Conservation (phyloP, 1,284 basidiomycete species). For the Sparassis latifolia region DNA sequence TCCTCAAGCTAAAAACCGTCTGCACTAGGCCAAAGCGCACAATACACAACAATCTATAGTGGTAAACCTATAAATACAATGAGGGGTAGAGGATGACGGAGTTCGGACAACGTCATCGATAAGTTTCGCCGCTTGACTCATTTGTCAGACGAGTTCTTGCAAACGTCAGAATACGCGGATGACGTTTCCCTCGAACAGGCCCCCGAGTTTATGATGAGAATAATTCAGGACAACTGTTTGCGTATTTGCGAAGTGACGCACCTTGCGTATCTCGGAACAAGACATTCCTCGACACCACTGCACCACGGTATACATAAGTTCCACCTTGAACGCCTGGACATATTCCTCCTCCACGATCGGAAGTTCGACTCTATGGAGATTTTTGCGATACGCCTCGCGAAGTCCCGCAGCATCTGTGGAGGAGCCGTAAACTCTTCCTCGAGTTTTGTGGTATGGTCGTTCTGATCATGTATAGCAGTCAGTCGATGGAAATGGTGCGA, state of each 20-base stretch:
- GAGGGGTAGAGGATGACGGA: constrained; percentile 94
- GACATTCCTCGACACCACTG: constrained; percentile 98
- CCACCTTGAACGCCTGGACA: constrained; percentile 95
- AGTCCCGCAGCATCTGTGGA: constrained; percentile 91
- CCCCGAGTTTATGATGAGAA: constrained; percentile 63
- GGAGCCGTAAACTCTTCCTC: constrained; percentile 92
- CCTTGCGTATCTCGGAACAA: constrained; percentile 95
- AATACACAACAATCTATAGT: no score
- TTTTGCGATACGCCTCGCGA: constrained; percentile 90
- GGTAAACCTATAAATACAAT: constrained; percentile 44
- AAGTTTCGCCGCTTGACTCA: constrained; percentile 91
- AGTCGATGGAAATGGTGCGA: not conserved
- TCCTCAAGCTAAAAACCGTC: no score
- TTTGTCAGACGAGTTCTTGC: constrained; percentile 92
- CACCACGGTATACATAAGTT: constrained; percentile 95
- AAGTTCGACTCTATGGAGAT: constrained; percentile 92
- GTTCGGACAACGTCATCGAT: constrained; percentile 90
- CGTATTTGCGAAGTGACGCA: constrained; percentile 25
- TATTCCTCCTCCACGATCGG: constrained; percentile 91
- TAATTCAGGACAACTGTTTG: not conserved
- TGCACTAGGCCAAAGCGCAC: no score
- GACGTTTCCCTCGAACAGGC: constrained; percentile 93
- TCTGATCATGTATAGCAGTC: constrained; percentile 39
- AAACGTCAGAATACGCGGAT: constrained; percentile 93
- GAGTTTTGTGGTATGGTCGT: constrained; percentile 80